These are phyloP conservation scores for Beauveria caledonica DNA, from an alignment of 2,329 filamentous ascomycete species.

Conservation along the genomic window DNA sequence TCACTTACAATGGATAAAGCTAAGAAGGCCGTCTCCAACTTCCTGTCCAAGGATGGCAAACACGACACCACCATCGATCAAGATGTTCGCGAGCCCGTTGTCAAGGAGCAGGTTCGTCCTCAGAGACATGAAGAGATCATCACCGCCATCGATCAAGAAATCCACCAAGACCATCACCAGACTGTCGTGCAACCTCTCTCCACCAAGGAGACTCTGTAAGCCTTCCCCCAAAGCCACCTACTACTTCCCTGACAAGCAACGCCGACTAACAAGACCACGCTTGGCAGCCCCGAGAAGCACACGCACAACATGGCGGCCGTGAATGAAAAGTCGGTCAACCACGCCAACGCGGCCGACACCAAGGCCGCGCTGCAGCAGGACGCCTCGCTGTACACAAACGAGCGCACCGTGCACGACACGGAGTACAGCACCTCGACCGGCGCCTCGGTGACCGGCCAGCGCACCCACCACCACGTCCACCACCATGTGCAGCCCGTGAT, in stretches of 20 bases:
- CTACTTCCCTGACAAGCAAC: too few species aligned
- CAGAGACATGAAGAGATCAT: conserved; percentile 53
- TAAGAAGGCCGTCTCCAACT: conserved; percentile 52
- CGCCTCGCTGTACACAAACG: conserved; percentile 26
- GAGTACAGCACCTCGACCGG: conserved; percentile 20
- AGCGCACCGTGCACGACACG: conserved; percentile 21
- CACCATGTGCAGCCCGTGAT: conserved; percentile 65
- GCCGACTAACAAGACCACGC: not conserved
- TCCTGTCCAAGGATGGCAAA: conserved; percentile 54
- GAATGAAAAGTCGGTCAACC: conserved; percentile 53
- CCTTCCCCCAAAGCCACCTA: conserved; percentile 25
- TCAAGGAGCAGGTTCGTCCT: conserved; percentile 51
- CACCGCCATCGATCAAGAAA: conserved; percentile 57
- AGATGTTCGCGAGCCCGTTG: conserved; percentile 50
- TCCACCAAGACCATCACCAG: conserved; percentile 67
- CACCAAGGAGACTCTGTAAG: conserved; percentile 33
- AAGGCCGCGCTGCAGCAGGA: conserved; percentile 43
- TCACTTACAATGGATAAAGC: conserved; percentile 51
- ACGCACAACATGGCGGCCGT: conserved; percentile 49
- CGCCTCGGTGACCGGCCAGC: conserved; percentile 22
- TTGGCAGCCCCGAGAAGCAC: conserved; percentile 49
- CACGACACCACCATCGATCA: conserved; percentile 66
- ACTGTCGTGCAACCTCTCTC: conserved; percentile 58
- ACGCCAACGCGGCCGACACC: conserved; percentile 45
- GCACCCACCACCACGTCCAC: conserved; percentile 42